phyloP scores from a whole-genome alignment of 78 protist species.

The Ministeria vibrans region DNA sequence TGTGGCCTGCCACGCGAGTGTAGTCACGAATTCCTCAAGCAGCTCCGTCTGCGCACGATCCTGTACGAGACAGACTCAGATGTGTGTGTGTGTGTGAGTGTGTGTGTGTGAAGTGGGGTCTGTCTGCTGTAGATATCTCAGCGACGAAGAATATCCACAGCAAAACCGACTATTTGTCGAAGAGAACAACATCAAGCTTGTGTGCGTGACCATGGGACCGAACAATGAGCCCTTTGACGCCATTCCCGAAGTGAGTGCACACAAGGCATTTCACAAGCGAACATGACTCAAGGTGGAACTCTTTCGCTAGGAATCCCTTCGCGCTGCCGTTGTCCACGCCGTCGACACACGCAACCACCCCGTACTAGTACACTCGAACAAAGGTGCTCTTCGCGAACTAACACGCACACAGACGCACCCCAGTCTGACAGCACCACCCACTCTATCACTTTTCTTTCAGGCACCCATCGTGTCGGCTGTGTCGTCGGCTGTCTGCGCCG shows the following conservation, averaged over 20 bases:
- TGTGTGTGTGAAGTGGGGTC: not conserved
- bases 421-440: no score
- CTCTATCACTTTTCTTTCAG: no score
- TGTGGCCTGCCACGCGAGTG: slow-evolving; percentile 71
- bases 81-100: not conserved
- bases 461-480: no score
- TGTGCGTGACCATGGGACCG: not conserved
- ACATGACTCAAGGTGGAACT: not conserved
- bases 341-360: not conserved
- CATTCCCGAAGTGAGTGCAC: not conserved
- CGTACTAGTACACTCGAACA: not conserved
- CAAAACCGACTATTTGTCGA: no score
- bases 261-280: not conserved
- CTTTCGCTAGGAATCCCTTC: not conserved
- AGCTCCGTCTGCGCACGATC: slow-evolving; percentile 57
- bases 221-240: not conserved
- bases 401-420: slow-evolving; percentile 55
- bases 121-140: not conserved
- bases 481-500: slow-evolving; percentile 80
- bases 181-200: no score
- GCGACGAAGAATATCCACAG: no score
- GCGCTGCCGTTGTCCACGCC: not conserved
- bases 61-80: slow-evolving; percentile 28
- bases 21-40: slow-evolving; percentile 70
- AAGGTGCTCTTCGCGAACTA: not conserved